Conservation (phyloP, 208 protist species). For the Acanthamoeba royreba region DNA sequence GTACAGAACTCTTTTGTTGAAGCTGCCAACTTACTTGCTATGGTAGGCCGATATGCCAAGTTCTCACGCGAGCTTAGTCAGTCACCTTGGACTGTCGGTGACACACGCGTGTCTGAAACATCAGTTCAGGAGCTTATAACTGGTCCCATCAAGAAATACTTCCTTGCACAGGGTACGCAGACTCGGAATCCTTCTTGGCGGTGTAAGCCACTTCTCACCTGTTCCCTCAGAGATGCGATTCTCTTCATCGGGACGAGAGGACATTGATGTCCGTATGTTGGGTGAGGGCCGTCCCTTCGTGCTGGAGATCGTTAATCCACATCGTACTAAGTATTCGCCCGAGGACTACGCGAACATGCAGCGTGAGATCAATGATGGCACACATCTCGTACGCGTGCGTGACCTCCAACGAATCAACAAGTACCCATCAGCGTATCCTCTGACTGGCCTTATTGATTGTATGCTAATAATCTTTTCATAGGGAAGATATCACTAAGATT, state of each 20-base stretch:
- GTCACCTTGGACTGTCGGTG: constrained; percentile 19
- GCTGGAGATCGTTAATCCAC: constrained; percentile 71
- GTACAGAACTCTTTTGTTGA: not conserved
- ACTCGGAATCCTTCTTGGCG: too few species aligned
- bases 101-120: not conserved
- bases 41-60: constrained; percentile 18
- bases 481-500: constrained; percentile 39
- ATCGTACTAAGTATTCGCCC: not conserved
- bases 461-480: too few species aligned
- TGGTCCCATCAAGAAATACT: not conserved
- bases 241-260: constrained; percentile 66
- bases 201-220: not conserved
- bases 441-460: not conserved
- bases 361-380: constrained; percentile 47
- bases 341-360: constrained; percentile 35
- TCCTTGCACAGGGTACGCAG: not conserved
- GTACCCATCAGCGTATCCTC: not conserved
- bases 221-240: constrained; percentile 47
- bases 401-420: constrained; percentile 68
- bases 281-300: constrained; percentile 78
- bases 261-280: constrained; percentile 80
- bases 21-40: not conserved
- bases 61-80: constrained; percentile 10
- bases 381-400: constrained; percentile 39
- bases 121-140: constrained; percentile 30